Percentiles rank a stretch among this genome's conserved stretches.
Conservation (phyloP, 2,329 filamentous ascomycete genomes). For the Fusarium gaditjirri region DNA sequence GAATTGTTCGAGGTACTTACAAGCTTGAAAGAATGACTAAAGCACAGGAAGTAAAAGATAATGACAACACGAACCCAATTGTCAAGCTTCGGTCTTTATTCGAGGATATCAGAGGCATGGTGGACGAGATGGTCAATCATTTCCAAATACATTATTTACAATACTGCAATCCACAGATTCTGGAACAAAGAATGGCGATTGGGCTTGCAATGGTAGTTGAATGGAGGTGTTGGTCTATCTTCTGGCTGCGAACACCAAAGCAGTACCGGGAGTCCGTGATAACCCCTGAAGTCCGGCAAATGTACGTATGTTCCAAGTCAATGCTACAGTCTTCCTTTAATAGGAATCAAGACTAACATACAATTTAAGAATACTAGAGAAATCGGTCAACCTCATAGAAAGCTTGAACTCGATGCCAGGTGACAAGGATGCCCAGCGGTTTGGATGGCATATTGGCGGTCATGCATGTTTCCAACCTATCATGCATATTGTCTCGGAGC, state of each 20-base stretch:
- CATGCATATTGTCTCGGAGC: conserved; percentile 1
- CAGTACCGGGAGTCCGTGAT: background rate
- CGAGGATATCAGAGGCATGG: background rate
- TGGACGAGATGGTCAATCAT: background rate
- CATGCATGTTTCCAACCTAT: conserved; percentile 5
- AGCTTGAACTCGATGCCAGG: background rate
- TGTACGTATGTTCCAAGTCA: background rate
- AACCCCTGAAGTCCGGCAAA: background rate
- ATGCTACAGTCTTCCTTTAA: too few species aligned
- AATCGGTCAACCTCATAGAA: background rate
- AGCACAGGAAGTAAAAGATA: background rate
- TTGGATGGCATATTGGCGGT: background rate
- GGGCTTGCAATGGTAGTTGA: background rate
- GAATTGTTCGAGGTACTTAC: background rate
- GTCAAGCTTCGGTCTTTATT: background rate
- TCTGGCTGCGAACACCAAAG: background rate
- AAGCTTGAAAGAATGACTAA: background rate
- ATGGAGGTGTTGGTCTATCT: conserved; percentile 3
- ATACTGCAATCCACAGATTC: background rate
- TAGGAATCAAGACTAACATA: background rate
- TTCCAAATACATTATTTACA: background rate
- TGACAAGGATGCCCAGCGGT: background rate
- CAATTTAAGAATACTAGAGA: background rate
- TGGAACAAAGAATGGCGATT: background rate
- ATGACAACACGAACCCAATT: background rate